Evolutionary conservation across 495 filamentous ascomycete genomes (phyloP).

Genomic region (Hypoxylon fuscum): DNA sequence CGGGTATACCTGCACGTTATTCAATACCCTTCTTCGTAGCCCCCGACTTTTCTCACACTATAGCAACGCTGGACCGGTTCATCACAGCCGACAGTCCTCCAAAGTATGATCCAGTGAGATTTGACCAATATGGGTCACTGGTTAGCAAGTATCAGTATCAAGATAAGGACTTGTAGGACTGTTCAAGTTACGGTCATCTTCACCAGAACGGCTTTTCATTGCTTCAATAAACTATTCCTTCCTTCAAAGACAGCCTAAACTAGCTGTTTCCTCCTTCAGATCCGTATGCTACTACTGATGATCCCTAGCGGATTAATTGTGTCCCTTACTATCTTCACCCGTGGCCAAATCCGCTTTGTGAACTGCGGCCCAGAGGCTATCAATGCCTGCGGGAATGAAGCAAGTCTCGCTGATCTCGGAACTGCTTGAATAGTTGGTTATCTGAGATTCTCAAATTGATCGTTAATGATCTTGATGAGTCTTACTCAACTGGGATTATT

Average conservation of each 20-base stretch:
- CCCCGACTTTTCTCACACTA: slow-evolving; percentile 59
- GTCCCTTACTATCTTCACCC: not conserved
- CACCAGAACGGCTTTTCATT: not conserved
- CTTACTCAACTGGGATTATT: slow-evolving; percentile 18
- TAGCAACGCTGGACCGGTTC: slow-evolving; percentile 64
- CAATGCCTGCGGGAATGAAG: not conserved
- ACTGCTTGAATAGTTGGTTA: not conserved
- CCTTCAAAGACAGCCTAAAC: not conserved
- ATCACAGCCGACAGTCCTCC: slow-evolving; percentile 44
- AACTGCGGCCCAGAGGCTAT: not conserved
- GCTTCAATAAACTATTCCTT: not conserved
- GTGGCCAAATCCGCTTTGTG: not conserved
- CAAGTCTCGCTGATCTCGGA: slow-evolving; percentile 26
- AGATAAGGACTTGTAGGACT: not conserved
- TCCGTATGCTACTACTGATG: not conserved
- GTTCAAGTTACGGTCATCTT: not conserved
- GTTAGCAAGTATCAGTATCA: slow-evolving; percentile 36
- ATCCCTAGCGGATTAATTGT: not conserved
- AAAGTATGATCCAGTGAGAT: slow-evolving; percentile 61
- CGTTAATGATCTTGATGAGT: not conserved
- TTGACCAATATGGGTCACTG: slow-evolving; percentile 35
- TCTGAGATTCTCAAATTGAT: not conserved
- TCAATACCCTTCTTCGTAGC: slow-evolving; percentile 70
- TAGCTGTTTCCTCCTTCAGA: not conserved
- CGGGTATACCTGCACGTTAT: slow-evolving; percentile 62